phyloP scores from a whole-genome alignment of 2,329 filamentous ascomycete genomes.

The Monosporascus sp. region DNA sequence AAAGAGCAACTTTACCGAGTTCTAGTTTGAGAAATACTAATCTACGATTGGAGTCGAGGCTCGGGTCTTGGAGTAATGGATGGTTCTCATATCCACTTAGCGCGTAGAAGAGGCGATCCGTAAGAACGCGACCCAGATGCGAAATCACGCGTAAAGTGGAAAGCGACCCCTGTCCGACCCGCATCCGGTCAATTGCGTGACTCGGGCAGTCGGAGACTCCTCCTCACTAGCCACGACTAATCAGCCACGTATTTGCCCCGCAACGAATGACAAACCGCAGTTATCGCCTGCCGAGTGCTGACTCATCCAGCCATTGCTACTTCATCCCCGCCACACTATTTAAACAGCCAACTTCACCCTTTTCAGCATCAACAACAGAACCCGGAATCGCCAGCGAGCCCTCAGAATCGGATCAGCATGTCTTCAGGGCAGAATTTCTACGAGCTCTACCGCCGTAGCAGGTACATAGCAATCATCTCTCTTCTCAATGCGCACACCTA shows the following conservation, averaged over 20 bases:
- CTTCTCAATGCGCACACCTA: conserved; percentile 3
- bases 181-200: background rate
- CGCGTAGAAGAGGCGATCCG: conserved; percentile 18
- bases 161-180: background rate
- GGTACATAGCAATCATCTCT: conserved; percentile 51
- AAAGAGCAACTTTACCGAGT: conserved; percentile 1
- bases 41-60: background rate
- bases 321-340: background rate
- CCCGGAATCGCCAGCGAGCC: background rate
- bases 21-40: background rate
- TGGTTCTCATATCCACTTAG: conserved; percentile 22
- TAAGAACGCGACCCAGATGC: conserved; percentile 23
- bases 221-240: background rate
- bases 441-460: conserved; percentile 97
- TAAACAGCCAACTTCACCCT: conserved; percentile 4
- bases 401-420: conserved; percentile 21
- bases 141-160: conserved; percentile 29
- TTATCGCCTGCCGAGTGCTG: background rate
- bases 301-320: conserved; percentile 1
- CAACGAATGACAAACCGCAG: too few species aligned
- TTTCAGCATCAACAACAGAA: conserved; percentile 3
- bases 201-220: too few species aligned
- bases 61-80: background rate
- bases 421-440: conserved; percentile 62
- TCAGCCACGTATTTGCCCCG: background rate